Base-by-base conservation (phyloP, 1,139 yeast species). In the Geotrichum aggregatum region DNA sequence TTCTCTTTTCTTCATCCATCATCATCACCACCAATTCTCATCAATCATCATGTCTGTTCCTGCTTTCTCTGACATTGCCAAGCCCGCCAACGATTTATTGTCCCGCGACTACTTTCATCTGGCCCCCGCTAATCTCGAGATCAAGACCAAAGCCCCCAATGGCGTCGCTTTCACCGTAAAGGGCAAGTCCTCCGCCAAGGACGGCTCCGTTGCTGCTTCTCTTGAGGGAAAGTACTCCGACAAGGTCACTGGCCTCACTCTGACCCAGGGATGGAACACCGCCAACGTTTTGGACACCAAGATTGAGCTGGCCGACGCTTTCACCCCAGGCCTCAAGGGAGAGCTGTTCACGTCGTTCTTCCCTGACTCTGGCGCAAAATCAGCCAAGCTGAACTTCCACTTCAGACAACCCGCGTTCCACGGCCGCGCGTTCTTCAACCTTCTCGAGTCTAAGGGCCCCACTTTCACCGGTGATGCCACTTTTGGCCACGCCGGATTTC, bases 191-290 rank as follows among this genome's bases (percentile, higher is more conserved):
- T 79, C 83, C 68, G 72, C 74, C 57, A 82, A 82, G 75, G 87
- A 83, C 68, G 85, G 87, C 69, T 76, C 92, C 65, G 82, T 94
- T 66, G 83, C 91, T 61, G 96, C 96, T 64, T 82, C 87, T 67
- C 77, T 92, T 58, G 98, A 92, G 75, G 87, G 95, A 66, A 88
- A 87, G 78, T 87, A 85, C 79, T 76, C 87, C 59, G 98, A 94
- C 82, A 89, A 89, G 80, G 80, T 91, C 60, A 79, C 95, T 60
- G 98, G 98, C 61, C 78, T 92, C 69, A 83, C 97, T 62, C 77
- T 92, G 69, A 88, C 96, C 64, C 98, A 92, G 78, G 96, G 96
- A 68, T 91, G 98, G 97, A 84, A 89, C 77, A 87, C 95, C 65
- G 85, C 95, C 72, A 92, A 92, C 74, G 80, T 86, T 61, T 78